These are phyloP conservation scores for Colletotrichum graminicola DNA, from an alignment of 2,329 filamentous ascomycete genomes.

Conservation along the genomic window DNA sequence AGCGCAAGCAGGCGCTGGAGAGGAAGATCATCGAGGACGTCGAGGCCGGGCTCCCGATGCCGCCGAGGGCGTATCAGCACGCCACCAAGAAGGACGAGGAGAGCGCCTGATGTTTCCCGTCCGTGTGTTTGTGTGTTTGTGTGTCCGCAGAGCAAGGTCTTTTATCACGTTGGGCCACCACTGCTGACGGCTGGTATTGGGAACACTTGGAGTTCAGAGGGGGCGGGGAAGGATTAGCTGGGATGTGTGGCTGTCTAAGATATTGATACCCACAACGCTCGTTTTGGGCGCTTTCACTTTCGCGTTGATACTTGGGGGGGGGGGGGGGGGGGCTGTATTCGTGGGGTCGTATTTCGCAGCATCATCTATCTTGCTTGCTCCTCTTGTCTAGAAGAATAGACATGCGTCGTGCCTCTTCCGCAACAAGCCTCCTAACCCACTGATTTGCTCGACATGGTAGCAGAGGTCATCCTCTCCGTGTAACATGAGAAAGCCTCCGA, in stretches of 20 bases:
- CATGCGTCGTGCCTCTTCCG: neutral
- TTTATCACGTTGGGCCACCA: neutral
- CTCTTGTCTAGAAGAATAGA: constrained; percentile 2
- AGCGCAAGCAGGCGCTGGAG: constrained; percentile 56
- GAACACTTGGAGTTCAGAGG: constrained; percentile 22
- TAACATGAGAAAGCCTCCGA: neutral
- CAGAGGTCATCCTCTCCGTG: neutral
- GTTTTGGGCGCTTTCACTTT: constrained; percentile 29
- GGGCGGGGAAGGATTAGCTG: neutral
- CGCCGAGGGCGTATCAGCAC: constrained; percentile 57
- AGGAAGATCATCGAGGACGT: constrained; percentile 59
- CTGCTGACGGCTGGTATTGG: neutral
- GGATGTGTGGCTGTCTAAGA: constrained; percentile 17
- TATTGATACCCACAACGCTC: constrained; percentile 42
- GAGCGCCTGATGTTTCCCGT: constrained; percentile 14
- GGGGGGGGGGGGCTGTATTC: constrained; percentile 17
- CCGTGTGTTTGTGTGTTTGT: neutral
- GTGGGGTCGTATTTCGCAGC: constrained; percentile 14
- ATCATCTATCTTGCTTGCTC: constrained; percentile 18
- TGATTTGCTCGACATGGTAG: neutral
- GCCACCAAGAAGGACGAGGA: constrained; percentile 45
- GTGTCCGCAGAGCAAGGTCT: too few species aligned
- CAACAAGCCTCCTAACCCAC: neutral
- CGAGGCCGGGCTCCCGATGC: constrained; percentile 60
- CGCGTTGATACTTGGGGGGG: neutral